A percentile compares a stretch with the other conserved stretches of the same genome.
Conservation (phyloP, 805 yeast species). For the Yamadazyma laniorum region DNA sequence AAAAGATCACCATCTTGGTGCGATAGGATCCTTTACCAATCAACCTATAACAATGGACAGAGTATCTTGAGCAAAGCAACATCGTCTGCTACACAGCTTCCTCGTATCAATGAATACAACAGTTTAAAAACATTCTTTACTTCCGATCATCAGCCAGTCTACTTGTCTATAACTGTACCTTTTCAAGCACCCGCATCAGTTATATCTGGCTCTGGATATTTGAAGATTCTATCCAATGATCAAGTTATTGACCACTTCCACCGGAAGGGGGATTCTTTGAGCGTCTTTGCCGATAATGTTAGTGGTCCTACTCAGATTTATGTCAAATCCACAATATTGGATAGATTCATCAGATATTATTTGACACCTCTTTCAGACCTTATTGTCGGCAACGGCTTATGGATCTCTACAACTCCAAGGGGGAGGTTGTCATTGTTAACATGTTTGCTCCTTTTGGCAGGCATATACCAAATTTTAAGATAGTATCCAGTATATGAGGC, state of each 20-base stretch:
- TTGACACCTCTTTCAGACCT: slow-evolving; percentile 27
- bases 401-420: slow-evolving; percentile 30
- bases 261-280: slow-evolving; percentile 5
- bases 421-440: slow-evolving; percentile 31
- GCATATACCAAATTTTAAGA: slow-evolving; percentile 1
- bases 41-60: slow-evolving; percentile 30
- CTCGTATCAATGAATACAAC: slow-evolving; percentile 42
- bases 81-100: slow-evolving; percentile 10
- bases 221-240: slow-evolving; percentile 26
- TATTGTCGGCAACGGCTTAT: slow-evolving; percentile 33
- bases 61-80: slow-evolving; percentile 2
- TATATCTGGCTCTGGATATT: slow-evolving; percentile 27
- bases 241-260: slow-evolving; percentile 16
- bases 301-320: slow-evolving; percentile 43
- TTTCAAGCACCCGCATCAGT: slow-evolving; percentile 34
- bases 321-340: slow-evolving; percentile 33
- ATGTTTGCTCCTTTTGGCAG: slow-evolving; percentile 6
- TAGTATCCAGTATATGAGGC: slow-evolving; percentile 10
- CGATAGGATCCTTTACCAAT: slow-evolving; percentile 69
- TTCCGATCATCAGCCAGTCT: slow-evolving; percentile 86
- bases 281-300: slow-evolving; percentile 19
- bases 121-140: slow-evolving; percentile 46
- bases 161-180: slow-evolving; percentile 49
- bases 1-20: slow-evolving; percentile 87
- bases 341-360: slow-evolving; percentile 23